These are phyloP conservation scores for Tetrapisispora phaffii DNA, from an alignment of 805 yeast genomes.

Conservation along the genomic window DNA sequence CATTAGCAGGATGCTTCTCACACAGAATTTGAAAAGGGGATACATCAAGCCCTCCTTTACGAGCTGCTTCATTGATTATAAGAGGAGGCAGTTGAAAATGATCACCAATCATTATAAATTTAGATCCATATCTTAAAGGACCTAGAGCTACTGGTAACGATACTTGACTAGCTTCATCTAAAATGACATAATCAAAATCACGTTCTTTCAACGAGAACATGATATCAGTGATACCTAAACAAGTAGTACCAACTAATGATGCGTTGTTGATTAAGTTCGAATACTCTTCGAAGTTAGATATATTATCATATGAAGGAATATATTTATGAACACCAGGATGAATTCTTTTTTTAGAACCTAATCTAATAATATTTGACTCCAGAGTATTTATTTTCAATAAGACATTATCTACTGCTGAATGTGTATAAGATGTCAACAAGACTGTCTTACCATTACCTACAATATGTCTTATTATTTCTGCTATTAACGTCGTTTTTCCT, in stretches of 20 bases:
- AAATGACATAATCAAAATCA: conserved; percentile 81
- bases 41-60: conserved; percentile 43
- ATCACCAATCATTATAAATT: conserved; percentile 90
- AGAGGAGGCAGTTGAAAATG: conserved; percentile 90
- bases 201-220: conserved; percentile 29
- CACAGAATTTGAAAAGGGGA: conserved; percentile 72
- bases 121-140: conserved; percentile 67
- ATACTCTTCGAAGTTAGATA: conserved; percentile 38
- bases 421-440: conserved; percentile 77
- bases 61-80: conserved; percentile 60
- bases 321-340: conserved; percentile 52
- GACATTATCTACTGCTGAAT: conserved; percentile 93
- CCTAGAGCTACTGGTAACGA: conserved; percentile 88
- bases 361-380: conserved; percentile 46
- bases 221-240: conserved; percentile 49
- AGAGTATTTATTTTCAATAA: conserved; percentile 51
- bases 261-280: conserved; percentile 41
- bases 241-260: conserved; percentile 79
- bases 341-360: conserved; percentile 52
- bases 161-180: conserved; percentile 95
- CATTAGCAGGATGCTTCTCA: conserved; percentile 60
- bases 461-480: conserved; percentile 55
- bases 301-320: conserved; percentile 36
- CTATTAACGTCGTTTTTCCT: conserved; percentile 86
- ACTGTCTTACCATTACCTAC: conserved; percentile 53